A percentile compares a stretch with the other conserved stretches of the same genome.
Conservation (phyloP, 306 rosid genomes). For the Vicia sativa region DNA sequence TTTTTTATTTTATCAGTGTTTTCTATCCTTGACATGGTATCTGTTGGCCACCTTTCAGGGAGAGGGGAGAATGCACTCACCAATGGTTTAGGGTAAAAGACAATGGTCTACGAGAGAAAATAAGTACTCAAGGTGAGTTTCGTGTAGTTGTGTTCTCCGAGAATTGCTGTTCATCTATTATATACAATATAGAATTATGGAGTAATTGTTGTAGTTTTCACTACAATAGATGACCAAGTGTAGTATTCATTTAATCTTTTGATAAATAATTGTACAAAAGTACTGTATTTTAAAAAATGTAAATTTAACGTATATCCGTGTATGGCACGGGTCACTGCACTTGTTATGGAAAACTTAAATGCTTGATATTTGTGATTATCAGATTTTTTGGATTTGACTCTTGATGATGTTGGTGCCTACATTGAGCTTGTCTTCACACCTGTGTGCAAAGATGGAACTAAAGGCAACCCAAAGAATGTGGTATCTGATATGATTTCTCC, state of each 20-base stretch:
- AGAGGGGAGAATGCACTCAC: slow-evolving; percentile 71
- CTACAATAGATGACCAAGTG: too few species aligned
- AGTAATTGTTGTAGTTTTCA: too few species aligned
- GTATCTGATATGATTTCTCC: slow-evolving; percentile 67
- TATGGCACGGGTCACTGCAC: not conserved
- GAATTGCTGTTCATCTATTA: too few species aligned
- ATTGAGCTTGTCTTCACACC: slow-evolving; percentile 86
- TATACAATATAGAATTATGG: too few species aligned
- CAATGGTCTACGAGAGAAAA: slow-evolving; percentile 55
- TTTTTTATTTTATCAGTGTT: slow-evolving; percentile 32
- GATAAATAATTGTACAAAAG: not conserved
- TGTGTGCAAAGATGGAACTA: slow-evolving; percentile 73
- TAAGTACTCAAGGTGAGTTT: slow-evolving; percentile 65
- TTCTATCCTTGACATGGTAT: slow-evolving; percentile 28
- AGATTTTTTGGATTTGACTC: slow-evolving; percentile 81
- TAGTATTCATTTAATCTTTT: not conserved
- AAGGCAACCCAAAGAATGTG: slow-evolving; percentile 66
- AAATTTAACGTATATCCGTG: not conserved
- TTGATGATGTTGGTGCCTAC: slow-evolving; percentile 74
- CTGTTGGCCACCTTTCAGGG: slow-evolving; percentile 57
- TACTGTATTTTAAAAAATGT: not conserved
- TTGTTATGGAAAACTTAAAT: slow-evolving; percentile 25
- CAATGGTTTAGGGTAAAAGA: slow-evolving; percentile 80
- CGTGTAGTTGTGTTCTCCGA: slow-evolving; percentile 2
- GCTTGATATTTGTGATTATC: slow-evolving; percentile 37